Base-by-base conservation (phyloP, 371 early-diverging fungal genomes). In the Mucor circinelloides region DNA sequence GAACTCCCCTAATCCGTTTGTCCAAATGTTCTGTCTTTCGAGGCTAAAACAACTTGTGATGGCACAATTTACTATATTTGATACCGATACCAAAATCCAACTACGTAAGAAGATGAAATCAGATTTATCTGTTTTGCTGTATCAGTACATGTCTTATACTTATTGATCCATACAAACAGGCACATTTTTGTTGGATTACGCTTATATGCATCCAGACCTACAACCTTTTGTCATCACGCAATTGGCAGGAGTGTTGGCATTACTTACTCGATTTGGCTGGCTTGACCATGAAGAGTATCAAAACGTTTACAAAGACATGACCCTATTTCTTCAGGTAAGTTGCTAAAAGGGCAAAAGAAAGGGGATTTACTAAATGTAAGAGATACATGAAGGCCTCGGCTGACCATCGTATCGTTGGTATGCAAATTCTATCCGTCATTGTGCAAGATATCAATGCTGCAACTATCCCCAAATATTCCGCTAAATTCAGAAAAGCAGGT, bases 201-300 rank as follows among this genome's bases (percentile, higher is more conserved):
- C 88, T 23, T 89, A 82, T 65, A 79, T 81, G 63, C 83, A 87
- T 44, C 81, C 80, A 1, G 85, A 85, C 30, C 72, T 90, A 58
- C 87, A 80, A 12, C 76, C 81, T 13, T 93, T 90, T 70, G 87
- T 94, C 30, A 75, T 87, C 15, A 75, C 87, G 23, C 84, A 86
- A 40, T 79, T 91, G 48, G 84, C 89, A 19, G 87, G 87, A 63
- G 81, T 93, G 8, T 87, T 93, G 70, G 83, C 91, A 17, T 69
- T 90, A 61, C 80, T 94, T 21, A 90, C 92, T 34, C 90, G 90
- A 70, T 78, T 93, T 25, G 92, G 93, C 5, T 94, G 94, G 93
- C 79, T 88, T 34, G 93, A 92, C 48, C 67, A 82, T 28, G 80
- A 84, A 44, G 90, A 89, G 38, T 93, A 92, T 67, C 85, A 85